Base-by-base conservation (phyloP, 495 filamentous ascomycete species). In the Podospora anserina region DNA sequence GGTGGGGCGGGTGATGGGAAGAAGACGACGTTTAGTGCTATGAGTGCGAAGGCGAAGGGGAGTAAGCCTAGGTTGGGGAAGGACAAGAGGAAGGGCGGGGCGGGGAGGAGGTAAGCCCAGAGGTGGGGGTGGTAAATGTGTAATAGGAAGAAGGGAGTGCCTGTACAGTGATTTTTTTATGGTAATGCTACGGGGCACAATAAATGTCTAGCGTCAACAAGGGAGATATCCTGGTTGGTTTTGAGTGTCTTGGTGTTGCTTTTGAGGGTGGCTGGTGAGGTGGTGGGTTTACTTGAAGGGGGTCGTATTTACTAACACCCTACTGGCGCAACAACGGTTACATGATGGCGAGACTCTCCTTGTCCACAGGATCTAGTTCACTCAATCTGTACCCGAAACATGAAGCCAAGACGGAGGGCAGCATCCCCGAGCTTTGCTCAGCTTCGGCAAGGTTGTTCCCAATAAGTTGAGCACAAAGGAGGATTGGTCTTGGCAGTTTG, bases 31-130 rank as follows among this genome's bases (percentile, higher is more conserved):
- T 63, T 63, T 32, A 58, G 55, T 26, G 15, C 55, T 13, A 56
- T 39, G 16, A 49, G n/a, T 7, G 30, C 9, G 6, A 75, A 59
- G 68, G 56, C 64, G 67, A 49, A 61, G 4, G 55, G 62, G 16
- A 68, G 67, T 63, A 66, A 72, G 61, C 60, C 69, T 3, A 64
- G 76, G 68, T 65, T 62, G 26, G 82, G 82, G 3, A 84, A 84
- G 77, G 71, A 65, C 6, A 74, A 78, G 76, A 73, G 82, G 74
- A 76, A 82, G 70, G 78, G 76, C 11, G 23, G 5, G 53, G 67
- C 68, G 13, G 66, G 26, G 63, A 72, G 63, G 70, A 69, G 63
- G 65, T 72, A 68, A 59, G 53, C n/a, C 62, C 16, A 23, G 23
- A 23, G 23, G 23, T 23, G 23, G 23, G 23, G 23, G 23, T 23